phyloP scores from a whole-genome alignment of 371 early-diverging fungal species.

The Dinochytrium kinnereticum region DNA sequence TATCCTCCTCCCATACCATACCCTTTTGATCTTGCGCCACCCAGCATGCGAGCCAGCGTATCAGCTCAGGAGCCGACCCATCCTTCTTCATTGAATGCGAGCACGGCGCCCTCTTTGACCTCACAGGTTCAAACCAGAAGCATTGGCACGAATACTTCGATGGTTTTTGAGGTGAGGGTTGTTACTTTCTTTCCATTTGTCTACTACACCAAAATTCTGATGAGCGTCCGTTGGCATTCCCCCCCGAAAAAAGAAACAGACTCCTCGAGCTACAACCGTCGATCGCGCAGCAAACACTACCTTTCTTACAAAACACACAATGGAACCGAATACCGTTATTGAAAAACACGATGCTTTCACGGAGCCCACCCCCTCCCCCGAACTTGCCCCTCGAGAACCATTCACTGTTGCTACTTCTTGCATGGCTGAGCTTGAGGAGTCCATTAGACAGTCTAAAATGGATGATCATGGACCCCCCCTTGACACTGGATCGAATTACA shows the following conservation, averaged over 20 bases:
- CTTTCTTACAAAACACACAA: background rate
- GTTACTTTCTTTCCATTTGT: background rate
- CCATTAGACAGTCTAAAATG: background rate
- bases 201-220: background rate
- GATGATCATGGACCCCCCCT: constrained; percentile 1
- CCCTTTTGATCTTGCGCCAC: background rate
- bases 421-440: background rate
- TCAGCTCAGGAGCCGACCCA: background rate
- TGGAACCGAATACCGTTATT: background rate
- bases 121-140: background rate
- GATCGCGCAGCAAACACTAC: background rate
- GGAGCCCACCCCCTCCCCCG: background rate
- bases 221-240: too few relatives aligned
- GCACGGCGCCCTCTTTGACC: background rate
- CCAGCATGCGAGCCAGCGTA: background rate
- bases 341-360: background rate
- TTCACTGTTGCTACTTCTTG: constrained; percentile 2
- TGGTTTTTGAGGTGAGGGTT: constrained; percentile 9
- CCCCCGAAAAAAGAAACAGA: too few relatives aligned
- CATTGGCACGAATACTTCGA: constrained; percentile 26
- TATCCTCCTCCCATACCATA: background rate
- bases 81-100: too few relatives aligned
- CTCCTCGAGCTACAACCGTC: background rate
- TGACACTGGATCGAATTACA: constrained; percentile 29
- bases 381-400: background rate